phyloP scores from a whole-genome alignment of 768 basidiomycete genomes.

The Trametes punicea region DNA sequence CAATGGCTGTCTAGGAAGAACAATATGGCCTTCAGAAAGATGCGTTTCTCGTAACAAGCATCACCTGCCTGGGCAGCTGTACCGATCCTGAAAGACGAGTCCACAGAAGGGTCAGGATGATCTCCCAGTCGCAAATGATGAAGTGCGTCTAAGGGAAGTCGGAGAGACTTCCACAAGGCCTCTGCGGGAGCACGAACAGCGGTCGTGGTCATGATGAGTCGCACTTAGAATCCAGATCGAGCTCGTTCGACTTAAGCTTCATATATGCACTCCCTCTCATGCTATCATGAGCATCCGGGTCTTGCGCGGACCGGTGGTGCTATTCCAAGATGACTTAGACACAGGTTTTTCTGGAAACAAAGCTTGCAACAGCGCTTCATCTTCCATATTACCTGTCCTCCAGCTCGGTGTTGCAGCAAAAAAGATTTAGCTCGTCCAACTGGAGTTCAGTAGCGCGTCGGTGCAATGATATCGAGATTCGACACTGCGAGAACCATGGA shows the following conservation, averaged over 20 bases:
- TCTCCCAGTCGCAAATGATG: slow-evolving; percentile 36
- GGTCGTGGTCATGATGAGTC: neutral
- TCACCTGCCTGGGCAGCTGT: slow-evolving; percentile 47
- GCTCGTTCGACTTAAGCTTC: no score
- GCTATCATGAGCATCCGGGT: neutral
- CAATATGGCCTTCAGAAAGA: neutral
- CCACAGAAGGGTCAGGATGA: slow-evolving; percentile 41
- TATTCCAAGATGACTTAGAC: neutral
- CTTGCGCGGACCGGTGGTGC: neutral
- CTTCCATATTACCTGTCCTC: no score
- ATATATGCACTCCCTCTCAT: neutral
- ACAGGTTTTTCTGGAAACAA: no score
- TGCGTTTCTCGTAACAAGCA: neutral
- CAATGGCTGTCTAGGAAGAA: slow-evolving; percentile 38
- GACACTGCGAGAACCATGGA: neutral
- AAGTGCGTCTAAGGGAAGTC: slow-evolving; percentile 38
- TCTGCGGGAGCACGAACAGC: slow-evolving; percentile 10
- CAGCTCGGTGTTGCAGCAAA: no score
- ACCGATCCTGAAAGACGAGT: slow-evolving; percentile 55
- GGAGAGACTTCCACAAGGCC: slow-evolving; percentile 39
- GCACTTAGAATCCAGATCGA: no score
- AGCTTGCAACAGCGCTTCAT: no score
- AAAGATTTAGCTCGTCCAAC: no score
- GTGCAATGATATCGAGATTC: neutral
- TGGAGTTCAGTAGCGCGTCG: no score